Evolutionary conservation across 2,329 filamentous ascomycete genomes (phyloP).

Genomic region (Aspergillus pseudoterreus): DNA sequence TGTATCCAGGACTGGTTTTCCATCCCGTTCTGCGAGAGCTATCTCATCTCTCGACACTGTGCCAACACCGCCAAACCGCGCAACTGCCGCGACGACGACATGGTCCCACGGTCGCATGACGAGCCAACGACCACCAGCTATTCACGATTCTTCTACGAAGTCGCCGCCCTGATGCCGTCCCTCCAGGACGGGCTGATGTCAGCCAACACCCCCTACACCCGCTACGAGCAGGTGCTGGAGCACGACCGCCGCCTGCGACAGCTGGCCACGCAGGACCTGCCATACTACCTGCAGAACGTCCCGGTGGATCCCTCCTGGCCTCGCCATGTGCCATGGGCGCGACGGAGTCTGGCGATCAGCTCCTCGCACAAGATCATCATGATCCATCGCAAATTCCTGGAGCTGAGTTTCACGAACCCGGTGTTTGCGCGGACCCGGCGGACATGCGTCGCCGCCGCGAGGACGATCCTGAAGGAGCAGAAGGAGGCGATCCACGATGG

Average conservation of each 20-base stretch:
- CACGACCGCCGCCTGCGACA: slow-evolving; percentile 39
- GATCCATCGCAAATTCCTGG: slow-evolving; percentile 43
- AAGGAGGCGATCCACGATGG: slow-evolving; percentile 29
- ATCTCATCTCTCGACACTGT: slow-evolving; percentile 34
- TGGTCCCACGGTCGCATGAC: slow-evolving; percentile 25
- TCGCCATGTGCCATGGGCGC: slow-evolving; percentile 38
- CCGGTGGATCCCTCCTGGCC: slow-evolving; percentile 38
- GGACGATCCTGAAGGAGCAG: slow-evolving; percentile 40
- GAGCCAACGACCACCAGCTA: slow-evolving; percentile 34
- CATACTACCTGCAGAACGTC: slow-evolving; percentile 31
- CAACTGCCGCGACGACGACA: slow-evolving; percentile 27
- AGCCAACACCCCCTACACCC: slow-evolving; percentile 34
- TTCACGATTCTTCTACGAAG: slow-evolving; percentile 35
- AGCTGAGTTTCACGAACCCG: slow-evolving; percentile 39
- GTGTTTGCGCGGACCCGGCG: slow-evolving; percentile 42
- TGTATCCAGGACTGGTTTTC: slow-evolving; percentile 44
- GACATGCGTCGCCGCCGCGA: slow-evolving; percentile 40
- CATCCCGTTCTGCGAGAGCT: slow-evolving; percentile 38
- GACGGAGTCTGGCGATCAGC: slow-evolving; percentile 36
- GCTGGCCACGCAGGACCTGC: slow-evolving; percentile 30
- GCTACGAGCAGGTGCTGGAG: slow-evolving; percentile 39
- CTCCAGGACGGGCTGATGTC: slow-evolving; percentile 37
- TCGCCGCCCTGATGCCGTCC: slow-evolving; percentile 35
- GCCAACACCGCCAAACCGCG: slow-evolving; percentile 32
- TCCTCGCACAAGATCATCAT: slow-evolving; percentile 45